phyloP scores from a whole-genome alignment of 495 filamentous ascomycete genomes.

The Coniosporium apollinis region DNA sequence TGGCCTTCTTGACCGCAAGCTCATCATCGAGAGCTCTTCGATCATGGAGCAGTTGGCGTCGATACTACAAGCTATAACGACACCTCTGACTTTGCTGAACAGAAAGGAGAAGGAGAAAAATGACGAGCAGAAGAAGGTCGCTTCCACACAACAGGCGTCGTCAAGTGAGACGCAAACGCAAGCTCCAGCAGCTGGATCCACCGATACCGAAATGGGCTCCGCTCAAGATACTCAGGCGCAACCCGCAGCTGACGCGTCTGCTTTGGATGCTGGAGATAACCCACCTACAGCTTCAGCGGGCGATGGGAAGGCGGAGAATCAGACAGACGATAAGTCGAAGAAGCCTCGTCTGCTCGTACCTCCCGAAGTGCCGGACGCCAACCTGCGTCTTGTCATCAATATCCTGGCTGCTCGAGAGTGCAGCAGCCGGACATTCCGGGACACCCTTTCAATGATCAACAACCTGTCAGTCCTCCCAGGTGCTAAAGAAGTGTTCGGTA shows the following conservation, averaged over 20 bases:
- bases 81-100: slow-evolving; percentile 65
- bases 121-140: slow-evolving; percentile 29
- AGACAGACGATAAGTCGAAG: slow-evolving; percentile 37
- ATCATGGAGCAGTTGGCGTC: slow-evolving; percentile 90
- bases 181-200: neutral
- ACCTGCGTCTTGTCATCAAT: slow-evolving; percentile 82
- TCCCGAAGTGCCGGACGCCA: slow-evolving; percentile 75
- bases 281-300: slow-evolving; percentile 8
- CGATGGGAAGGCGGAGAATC: slow-evolving; percentile 14
- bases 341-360: slow-evolving; percentile 57
- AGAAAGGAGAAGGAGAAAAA: slow-evolving; percentile 59
- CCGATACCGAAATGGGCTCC: slow-evolving; percentile 11
- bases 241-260: slow-evolving; percentile 2
- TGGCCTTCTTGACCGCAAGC: slow-evolving; percentile 68
- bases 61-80: slow-evolving; percentile 73
- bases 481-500: slow-evolving; percentile 77
- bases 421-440: slow-evolving; percentile 88
- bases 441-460: slow-evolving; percentile 93
- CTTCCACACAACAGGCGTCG: neutral
- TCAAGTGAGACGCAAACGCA: neutral
- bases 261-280: slow-evolving; percentile 17
- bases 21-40: slow-evolving; percentile 85
- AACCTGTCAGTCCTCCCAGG: slow-evolving; percentile 87
- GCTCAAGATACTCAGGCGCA: slow-evolving; percentile 4
- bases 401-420: slow-evolving; percentile 93